Conservation (phyloP, 2,329 filamentous ascomycete genomes). For the Fusarium neocosmosporiellum region DNA sequence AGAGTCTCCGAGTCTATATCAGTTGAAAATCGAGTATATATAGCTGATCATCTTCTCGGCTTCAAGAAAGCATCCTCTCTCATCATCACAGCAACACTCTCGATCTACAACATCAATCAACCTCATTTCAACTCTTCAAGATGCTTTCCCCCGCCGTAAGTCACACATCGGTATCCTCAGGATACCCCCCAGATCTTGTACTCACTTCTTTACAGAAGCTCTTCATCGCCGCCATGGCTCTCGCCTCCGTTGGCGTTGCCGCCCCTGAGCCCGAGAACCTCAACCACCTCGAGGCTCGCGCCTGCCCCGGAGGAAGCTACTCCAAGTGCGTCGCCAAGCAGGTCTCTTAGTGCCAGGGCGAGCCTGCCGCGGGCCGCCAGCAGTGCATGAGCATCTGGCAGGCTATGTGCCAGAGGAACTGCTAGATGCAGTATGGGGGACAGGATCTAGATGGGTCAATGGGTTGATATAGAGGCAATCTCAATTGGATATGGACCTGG, state of each 20-base stretch:
- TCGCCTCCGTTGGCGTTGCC: not conserved
- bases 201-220: not conserved
- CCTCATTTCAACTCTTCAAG: not conserved
- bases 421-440: not conserved
- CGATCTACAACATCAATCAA: not conserved
- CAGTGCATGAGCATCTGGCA: not conserved
- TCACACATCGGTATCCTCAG: not conserved
- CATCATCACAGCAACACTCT: not conserved
- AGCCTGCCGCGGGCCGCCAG: not conserved
- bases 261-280: not conserved
- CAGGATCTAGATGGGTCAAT: not conserved
- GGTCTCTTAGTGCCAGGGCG: not conserved
- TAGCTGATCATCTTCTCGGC: not conserved
- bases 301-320: conserved; percentile 1
- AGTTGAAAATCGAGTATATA: not conserved
- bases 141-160: conserved; percentile 4
- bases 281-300: not conserved
- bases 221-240: not conserved
- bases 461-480: not conserved
- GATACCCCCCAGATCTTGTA: not conserved
- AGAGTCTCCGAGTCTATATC: not conserved
- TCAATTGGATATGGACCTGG: not conserved
- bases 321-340: not conserved
- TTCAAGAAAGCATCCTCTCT: not conserved
- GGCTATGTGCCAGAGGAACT: not conserved